Evolutionary conservation across 805 yeast species (phyloP), one percentile per base, ranked within the genome.

Genomic region (Ogataea dorogensis): DNA sequence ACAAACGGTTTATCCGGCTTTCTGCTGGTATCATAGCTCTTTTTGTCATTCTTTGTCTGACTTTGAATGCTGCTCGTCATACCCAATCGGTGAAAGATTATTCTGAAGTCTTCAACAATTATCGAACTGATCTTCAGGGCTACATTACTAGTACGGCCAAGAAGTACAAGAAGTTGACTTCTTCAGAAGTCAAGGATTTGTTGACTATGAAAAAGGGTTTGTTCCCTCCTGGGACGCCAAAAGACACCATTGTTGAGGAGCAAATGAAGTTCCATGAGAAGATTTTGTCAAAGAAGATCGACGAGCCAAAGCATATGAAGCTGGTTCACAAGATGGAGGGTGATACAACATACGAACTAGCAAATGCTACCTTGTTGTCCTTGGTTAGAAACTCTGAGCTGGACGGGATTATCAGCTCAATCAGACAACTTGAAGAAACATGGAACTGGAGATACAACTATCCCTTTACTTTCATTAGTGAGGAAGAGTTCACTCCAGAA

Each of bases 391-490:
- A 83, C 53, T 52, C 68, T 3, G 94, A 85, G 49, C 56, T 70
- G 22, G 50, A 50, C 1, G 71, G 62, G 0, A 66, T 85, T 20
- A 51, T 73, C 2, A 49, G 53, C 9, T 70, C 91, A 2, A 76
- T 86, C 44, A 54, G 54, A 40, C 73, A 70, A 43, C 69, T 86
- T 22, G 93, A 85, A 53, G 62, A 57, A 22, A 67, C 67, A 1
- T 85, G 82, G 65, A 85, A 85, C 57, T 44, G 59, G 32, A 77
- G 80, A 50, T 85, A 79, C 59, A 67, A 71, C 33, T 85, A 85
- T 53, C 91, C 93, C 1, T 85, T 85, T 65, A 80, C 85, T 36
- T 59, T 85, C 35, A 83, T 82, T 51, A 83, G 81, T 52, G 91
- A 85, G 51, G 67, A 65, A 43, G 80, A 81, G 12, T 85, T 85